A percentile compares a stretch with the other conserved stretches of the same genome.
These are phyloP conservation scores for Quercus cerris DNA, from an alignment of 306 rosid genomes.

Conservation along the genomic window DNA sequence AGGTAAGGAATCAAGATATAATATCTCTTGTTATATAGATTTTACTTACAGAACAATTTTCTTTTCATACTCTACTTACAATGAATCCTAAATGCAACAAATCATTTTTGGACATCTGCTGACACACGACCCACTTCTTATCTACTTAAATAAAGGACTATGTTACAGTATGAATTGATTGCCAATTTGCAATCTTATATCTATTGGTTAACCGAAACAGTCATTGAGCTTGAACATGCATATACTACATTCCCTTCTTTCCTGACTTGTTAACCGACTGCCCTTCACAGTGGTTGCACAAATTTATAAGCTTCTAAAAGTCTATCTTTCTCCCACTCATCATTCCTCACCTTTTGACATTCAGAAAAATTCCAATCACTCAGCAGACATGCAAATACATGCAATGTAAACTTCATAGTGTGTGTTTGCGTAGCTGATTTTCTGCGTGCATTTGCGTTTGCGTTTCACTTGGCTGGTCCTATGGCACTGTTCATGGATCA, in stretches of 20 bases:
- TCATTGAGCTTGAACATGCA: constrained; percentile 1
- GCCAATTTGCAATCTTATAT: background rate
- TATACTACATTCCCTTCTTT: background rate
- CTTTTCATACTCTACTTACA: too few species aligned
- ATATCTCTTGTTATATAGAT: background rate
- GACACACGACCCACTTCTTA: background rate
- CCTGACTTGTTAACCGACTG: background rate
- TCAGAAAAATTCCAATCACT: background rate
- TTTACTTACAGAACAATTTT: background rate
- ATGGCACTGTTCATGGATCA: too few species aligned
- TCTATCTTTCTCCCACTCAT: background rate
- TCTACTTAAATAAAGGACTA: background rate
- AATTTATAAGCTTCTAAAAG: background rate
- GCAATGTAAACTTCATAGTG: background rate
- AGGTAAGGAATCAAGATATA: background rate
- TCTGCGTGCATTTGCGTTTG: too few species aligned
- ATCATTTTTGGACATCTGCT: background rate
- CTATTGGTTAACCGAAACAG: background rate
- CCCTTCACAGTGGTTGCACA: background rate
- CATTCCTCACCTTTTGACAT: constrained; percentile 5
- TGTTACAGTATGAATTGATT: background rate
- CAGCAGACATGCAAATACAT: background rate
- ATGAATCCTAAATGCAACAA: background rate
- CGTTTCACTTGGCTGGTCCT: too few species aligned
- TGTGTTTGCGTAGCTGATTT: too few species aligned